Evolutionary conservation across 768 basidiomycete species (phyloP).

Genomic region (Dioszegia aurantiaca): DNA sequence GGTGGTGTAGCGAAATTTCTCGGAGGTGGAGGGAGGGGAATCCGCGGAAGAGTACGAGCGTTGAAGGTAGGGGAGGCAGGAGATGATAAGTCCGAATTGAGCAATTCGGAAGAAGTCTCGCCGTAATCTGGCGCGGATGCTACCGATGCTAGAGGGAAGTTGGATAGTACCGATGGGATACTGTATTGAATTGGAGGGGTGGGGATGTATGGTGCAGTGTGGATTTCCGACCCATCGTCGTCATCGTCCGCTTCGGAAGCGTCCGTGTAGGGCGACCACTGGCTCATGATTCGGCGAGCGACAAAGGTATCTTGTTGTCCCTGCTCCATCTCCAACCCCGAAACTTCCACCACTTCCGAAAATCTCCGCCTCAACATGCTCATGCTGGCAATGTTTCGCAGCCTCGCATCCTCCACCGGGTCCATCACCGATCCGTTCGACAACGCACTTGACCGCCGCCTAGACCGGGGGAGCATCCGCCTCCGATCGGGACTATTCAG

Average conservation of each 20-base stretch:
- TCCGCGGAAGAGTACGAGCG: conserved; percentile 8
- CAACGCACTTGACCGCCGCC: conserved; percentile 31
- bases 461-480: background rate
- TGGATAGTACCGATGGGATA: conserved; percentile 26
- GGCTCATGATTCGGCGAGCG: conserved; percentile 20
- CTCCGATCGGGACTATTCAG: conserved; percentile 15
- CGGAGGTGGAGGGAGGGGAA: background rate
- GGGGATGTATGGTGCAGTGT: conserved; percentile 33
- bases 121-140: conserved; percentile 14
- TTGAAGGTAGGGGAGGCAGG: conserved; percentile 8
- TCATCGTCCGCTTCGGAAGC: conserved; percentile 13
- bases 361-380: conserved; percentile 33
- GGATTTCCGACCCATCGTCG: conserved; percentile 37
- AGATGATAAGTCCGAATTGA: background rate
- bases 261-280: conserved; percentile 33
- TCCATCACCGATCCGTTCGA: conserved; percentile 25
- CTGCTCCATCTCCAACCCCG: conserved; percentile 25
- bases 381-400: conserved; percentile 37
- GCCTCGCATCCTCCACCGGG: conserved; percentile 31
- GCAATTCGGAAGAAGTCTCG: conserved; percentile 8
- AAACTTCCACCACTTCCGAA: conserved; percentile 46
- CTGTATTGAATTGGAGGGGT: conserved; percentile 30
- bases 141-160: conserved; percentile 35
- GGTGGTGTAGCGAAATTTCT: conserved; percentile 33
- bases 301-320: conserved; percentile 5